phyloP scores from a whole-genome alignment of 139 green algal genomes.

The Chlamydomonas sp. region DNA sequence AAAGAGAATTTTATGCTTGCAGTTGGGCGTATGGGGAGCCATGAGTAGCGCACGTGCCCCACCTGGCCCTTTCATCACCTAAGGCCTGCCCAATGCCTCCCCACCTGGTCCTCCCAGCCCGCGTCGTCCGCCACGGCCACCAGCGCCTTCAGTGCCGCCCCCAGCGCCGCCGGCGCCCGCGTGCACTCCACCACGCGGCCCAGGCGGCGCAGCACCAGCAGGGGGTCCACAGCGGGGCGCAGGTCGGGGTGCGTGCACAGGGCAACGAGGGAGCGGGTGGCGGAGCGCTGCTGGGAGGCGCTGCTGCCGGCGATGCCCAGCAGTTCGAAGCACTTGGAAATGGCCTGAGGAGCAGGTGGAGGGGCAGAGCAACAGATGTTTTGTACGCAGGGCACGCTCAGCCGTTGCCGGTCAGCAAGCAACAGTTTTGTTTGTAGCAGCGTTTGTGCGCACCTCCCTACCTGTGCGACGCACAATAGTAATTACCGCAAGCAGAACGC shows the following conservation, averaged over 20 bases:
- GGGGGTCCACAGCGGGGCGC: constrained; percentile 13
- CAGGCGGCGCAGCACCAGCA: constrained; percentile 17
- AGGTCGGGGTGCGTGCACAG: constrained; percentile 16
- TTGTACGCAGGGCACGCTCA: no score
- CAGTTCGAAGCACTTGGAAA: constrained; percentile 7
- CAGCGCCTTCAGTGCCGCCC: constrained; percentile 3
- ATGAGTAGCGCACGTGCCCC: no score
- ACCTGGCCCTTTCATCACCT: no score
- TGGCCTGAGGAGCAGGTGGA: background rate
- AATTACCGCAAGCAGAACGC: no score
- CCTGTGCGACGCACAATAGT: no score
- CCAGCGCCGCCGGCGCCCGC: background rate
- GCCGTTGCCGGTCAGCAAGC: no score
- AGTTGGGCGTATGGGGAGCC: no score
- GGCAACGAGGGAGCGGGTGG: background rate
- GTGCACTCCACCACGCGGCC: constrained; percentile 22
- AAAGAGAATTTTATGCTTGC: no score
- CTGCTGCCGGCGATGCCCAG: constrained; percentile 4
- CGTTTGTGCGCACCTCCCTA: no score
- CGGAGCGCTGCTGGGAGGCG: background rate
- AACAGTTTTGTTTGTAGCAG: no score
- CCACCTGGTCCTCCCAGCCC: constrained; percentile 10
- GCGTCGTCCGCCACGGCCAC: constrained; percentile 5
- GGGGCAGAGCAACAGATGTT: no score
- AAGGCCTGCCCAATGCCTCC: no score